Conservation (phyloP, 2,329 filamentous ascomycete genomes). For the Dryadomyces quercus-mongolicae region DNA sequence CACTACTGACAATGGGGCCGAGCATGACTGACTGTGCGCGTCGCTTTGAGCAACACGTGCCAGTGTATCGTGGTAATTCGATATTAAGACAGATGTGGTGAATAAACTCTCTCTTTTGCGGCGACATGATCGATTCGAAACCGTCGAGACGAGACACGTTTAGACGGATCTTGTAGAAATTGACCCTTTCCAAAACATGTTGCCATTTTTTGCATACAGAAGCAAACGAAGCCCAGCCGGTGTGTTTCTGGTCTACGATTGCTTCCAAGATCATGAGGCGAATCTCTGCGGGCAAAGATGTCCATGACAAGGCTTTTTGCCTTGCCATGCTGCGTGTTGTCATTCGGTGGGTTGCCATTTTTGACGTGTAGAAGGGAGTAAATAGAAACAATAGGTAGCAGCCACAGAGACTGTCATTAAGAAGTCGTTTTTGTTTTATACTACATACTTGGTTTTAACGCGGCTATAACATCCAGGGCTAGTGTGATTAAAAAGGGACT, state of each 20-base stretch:
- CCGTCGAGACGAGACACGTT: constrained; percentile 14
- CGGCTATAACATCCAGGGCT: too few species aligned
- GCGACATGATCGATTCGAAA: constrained; percentile 12
- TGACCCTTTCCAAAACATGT: constrained; percentile 17
- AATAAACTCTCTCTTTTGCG: constrained; percentile 14
- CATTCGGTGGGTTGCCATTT: constrained; percentile 2
- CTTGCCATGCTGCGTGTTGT: constrained; percentile 4
- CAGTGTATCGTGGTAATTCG: constrained; percentile 17
- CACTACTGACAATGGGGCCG: constrained; percentile 11
- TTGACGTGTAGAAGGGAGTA: background rate
- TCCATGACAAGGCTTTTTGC: constrained; percentile 8
- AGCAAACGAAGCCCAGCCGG: constrained; percentile 20
- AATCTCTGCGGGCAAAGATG: constrained; percentile 18
- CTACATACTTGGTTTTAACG: too few species aligned
- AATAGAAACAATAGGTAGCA: background rate
- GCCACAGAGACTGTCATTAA: too few species aligned
- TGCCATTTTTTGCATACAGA: constrained; percentile 25
- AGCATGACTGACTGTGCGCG: background rate
- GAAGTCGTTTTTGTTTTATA: too few species aligned
- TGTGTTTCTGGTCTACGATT: constrained; percentile 17
- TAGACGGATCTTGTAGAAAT: constrained; percentile 18
- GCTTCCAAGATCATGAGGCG: constrained; percentile 19
- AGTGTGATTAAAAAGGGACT: too few species aligned
- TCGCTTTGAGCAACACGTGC: constrained; percentile 10
- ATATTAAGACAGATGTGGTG: constrained; percentile 19